These are phyloP conservation scores for Pseudogymnoascus sp. DNA, from an alignment of 2,329 filamentous ascomycete genomes.

Conservation along the genomic window DNA sequence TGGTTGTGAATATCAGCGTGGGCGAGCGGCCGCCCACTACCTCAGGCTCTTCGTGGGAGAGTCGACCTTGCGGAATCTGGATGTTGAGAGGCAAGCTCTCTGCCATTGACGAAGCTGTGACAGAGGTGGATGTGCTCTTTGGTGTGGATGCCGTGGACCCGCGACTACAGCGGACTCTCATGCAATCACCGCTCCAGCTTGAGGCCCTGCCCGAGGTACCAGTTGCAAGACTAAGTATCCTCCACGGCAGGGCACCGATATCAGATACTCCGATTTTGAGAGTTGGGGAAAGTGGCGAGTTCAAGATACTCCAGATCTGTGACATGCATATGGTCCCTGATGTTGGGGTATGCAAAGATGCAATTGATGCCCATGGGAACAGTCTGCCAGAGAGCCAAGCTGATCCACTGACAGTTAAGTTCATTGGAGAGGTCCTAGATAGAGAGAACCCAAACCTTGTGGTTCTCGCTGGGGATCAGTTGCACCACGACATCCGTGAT, in stretches of 20 bases:
- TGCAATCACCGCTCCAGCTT: constrained; percentile 31
- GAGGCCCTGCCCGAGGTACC: constrained; percentile 27
- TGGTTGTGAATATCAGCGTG: constrained; percentile 53
- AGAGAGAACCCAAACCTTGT: constrained; percentile 89
- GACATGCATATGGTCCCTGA: constrained; percentile 89
- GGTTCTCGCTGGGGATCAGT: constrained; percentile 82
- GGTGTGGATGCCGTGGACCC: constrained; percentile 74
- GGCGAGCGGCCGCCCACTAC: constrained; percentile 47
- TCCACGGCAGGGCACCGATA: constrained; percentile 16
- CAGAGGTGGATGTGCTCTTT: constrained; percentile 60
- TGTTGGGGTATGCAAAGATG: constrained; percentile 72
- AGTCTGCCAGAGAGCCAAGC: constrained; percentile 68
- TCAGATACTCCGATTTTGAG: constrained; percentile 34
- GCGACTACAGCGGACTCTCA: constrained; percentile 62
- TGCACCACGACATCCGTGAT: constrained; percentile 88
- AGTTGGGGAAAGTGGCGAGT: constrained; percentile 77
- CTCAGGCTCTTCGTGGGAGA: constrained; percentile 53
- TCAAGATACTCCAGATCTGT: constrained; percentile 93
- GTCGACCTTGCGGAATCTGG: constrained; percentile 57
- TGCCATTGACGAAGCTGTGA: constrained; percentile 45
- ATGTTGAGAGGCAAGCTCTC: constrained; percentile 37
- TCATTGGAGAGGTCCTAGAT: constrained; percentile 73
- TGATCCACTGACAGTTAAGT: constrained; percentile 81
- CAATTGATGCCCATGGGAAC: constrained; percentile 42
- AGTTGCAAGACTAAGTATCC: constrained; percentile 32